Evolutionary conservation across 257 asterid genomes (phyloP), one percentile per base, ranked within the genome.

Genomic region (Paulownia fortunei): DNA sequence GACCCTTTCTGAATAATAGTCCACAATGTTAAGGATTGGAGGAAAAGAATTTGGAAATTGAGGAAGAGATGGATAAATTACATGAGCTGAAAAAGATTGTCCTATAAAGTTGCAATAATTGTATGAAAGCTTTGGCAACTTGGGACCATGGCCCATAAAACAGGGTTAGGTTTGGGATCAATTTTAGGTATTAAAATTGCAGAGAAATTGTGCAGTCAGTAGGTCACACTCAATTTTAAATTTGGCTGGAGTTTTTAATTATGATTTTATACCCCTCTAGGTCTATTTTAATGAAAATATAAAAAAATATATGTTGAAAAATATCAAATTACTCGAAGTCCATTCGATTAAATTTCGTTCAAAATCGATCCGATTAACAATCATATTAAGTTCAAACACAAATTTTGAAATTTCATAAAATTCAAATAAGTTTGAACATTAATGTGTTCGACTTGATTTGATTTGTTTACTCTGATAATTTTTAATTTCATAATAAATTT

Each of bases 91-190:
- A 47, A 61, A 59, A 32, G 78, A 39, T 36, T 46, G 64, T 36
- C 62, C 69, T 3, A 27, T 18, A 64, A 46, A 74, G 74, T 76
- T 66, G 76, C 69, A 54, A 77, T 64, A 41, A 81, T 66, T 63
- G 56, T 65, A 49, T 63, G 39, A 49, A 24, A 61, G 77, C 21
- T 8, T 78, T 61, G 18, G 19, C 36, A 78, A 32, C 15, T 24
- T 72, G 78, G 52, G 0, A 65, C 72, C 73, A 10, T 24, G 64
- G 18, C 64, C 64, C 64, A 24, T 8, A 56, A 7, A 23, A 2
- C n/a, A 56, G 15, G 47, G 41, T 58, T n/a, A 21, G 68, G 19
- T 61, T 42, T 27, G 71, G 12, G 56, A 42, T 60, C 26, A 44
- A 74, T 61, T 26, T 44, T 18, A 36, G 44, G 23, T 42, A 74